A percentile compares a stretch with the other conserved stretches of the same genome.
These are phyloP conservation scores for Exophiala sideris DNA, from an alignment of 2,329 filamentous ascomycete genomes.

Conservation along the genomic window DNA sequence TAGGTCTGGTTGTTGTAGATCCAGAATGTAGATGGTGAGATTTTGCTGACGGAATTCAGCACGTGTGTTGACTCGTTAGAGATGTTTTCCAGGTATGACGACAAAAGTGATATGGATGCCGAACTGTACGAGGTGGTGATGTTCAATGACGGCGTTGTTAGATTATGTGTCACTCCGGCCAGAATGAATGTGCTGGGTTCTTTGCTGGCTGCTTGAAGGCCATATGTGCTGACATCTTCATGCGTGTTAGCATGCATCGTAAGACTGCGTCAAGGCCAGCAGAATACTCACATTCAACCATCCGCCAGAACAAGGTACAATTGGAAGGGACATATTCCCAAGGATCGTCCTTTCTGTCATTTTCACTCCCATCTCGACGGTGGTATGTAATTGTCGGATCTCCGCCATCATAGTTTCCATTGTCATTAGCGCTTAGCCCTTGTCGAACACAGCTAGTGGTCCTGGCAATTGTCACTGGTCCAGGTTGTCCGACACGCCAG, in stretches of 20 bases:
- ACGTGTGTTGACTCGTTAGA: not conserved
- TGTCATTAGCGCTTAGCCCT: constrained; percentile 5
- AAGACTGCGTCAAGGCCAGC: not conserved
- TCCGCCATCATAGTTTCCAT: constrained; percentile 2
- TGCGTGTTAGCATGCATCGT: not conserved
- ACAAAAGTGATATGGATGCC: constrained; percentile 2
- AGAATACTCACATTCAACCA: constrained; percentile 12
- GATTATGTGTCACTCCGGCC: constrained; percentile 7
- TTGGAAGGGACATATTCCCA: constrained; percentile 20
- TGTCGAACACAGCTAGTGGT: constrained; percentile 9
- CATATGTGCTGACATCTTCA: constrained; percentile 15
- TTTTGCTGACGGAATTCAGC: constrained; percentile 1
- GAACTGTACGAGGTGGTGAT: constrained; percentile 18
- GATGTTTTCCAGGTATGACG: constrained; percentile 14
- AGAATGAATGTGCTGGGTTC: constrained; percentile 11
- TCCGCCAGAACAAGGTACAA: constrained; percentile 20
- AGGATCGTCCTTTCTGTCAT: constrained; percentile 1
- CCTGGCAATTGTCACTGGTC: constrained; percentile 8
- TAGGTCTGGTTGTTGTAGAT: constrained; percentile 19
- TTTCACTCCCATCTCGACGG: constrained; percentile 1
- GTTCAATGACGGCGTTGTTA: constrained; percentile 18
- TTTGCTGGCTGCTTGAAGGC: constrained; percentile 1
- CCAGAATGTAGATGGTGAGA: constrained; percentile 13
- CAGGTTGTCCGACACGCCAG: constrained; percentile 17
- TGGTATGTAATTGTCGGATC: not conserved